A percentile compares a stretch with the other conserved stretches of the same genome.
These are phyloP conservation scores for Ogataea nitratoaversa DNA, from an alignment of 805 yeast genomes.

Conservation along the genomic window DNA sequence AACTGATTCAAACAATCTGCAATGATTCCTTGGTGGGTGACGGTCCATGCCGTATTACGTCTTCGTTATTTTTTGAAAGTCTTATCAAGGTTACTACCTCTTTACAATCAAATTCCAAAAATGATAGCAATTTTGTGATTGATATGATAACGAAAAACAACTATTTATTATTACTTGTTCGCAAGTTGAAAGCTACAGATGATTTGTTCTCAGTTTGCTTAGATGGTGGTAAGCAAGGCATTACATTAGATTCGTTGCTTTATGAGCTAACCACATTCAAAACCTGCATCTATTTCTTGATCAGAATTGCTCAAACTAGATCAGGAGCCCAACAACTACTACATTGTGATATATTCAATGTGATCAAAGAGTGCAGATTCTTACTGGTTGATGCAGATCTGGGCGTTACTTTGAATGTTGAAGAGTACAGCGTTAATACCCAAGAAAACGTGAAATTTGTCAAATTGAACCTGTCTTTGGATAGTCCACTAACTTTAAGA, in stretches of 20 bases:
- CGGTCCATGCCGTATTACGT: conserved; percentile 69
- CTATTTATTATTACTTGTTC: conserved; percentile 57
- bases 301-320: conserved; percentile 71
- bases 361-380: conserved; percentile 52
- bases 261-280: conserved; percentile 78
- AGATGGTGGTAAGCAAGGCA: conserved; percentile 25
- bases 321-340: conserved; percentile 73
- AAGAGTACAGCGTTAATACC: conserved; percentile 10
- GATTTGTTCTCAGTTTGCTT: conserved; percentile 45
- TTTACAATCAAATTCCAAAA: conserved; percentile 45
- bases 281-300: conserved; percentile 62
- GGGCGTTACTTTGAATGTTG: conserved; percentile 44
- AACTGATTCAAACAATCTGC: conserved; percentile 60
- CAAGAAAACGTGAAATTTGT: conserved; percentile 25
- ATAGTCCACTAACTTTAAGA: conserved; percentile 42
- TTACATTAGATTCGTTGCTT: conserved; percentile 50
- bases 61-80: conserved; percentile 66
- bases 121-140: conserved; percentile 52
- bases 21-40: conserved; percentile 79
- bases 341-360: conserved; percentile 67
- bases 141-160: conserved; percentile 62
- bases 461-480: conserved; percentile 46
- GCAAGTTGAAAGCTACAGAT: conserved; percentile 67
- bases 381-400: conserved; percentile 73
- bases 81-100: conserved; percentile 36